Evolutionary conservation across 257 asterid genomes (phyloP).

Genomic region (Coffea canephora): DNA sequence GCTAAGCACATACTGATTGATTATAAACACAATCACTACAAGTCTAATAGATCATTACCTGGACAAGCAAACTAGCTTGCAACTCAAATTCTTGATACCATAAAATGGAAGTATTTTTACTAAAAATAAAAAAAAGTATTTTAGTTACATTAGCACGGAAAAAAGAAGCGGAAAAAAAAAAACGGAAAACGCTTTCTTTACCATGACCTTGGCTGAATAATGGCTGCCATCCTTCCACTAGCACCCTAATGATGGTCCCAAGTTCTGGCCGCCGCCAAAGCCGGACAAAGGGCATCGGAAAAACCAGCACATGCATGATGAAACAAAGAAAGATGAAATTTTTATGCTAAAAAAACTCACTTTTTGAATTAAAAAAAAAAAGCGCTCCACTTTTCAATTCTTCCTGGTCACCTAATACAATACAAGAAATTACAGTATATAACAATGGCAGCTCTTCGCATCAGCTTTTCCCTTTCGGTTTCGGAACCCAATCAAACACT

Average conservation of each 20-base stretch:
- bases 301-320: neutral
- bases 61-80: too few relatives aligned
- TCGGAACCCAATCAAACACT: constrained; percentile 23
- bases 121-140: too few relatives aligned
- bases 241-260: neutral
- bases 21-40: too few relatives aligned
- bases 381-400: neutral
- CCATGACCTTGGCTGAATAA: too few relatives aligned
- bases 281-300: neutral
- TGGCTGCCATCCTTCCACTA: neutral
- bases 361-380: constrained; percentile 14
- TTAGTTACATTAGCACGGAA: too few relatives aligned
- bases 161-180: too few relatives aligned
- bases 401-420: constrained; percentile 10
- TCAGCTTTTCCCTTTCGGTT: constrained; percentile 18
- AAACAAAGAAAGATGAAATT: neutral
- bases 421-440: neutral
- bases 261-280: neutral
- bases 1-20: too few relatives aligned
- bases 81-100: too few relatives aligned
- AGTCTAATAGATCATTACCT: too few relatives aligned
- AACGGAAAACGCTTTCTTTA: too few relatives aligned
- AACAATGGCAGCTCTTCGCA: constrained; percentile 30
- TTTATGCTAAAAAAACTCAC: neutral
- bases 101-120: too few relatives aligned